Evolutionary conservation across 306 rosid species (phyloP).

Genomic region (barrel medic (Medicago truncatula)): MtrunA17r5.0-ANR NC_053043.1:34312001-34312500

Average conservation of each 20-base stretch:
- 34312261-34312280: conserved; percentile 8
- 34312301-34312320: conserved; percentile 17
- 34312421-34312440: too few species aligned
- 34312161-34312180: neutral
- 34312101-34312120: conserved; percentile 10
- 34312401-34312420: neutral
- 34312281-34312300: conserved; percentile 38
- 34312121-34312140: conserved; percentile 36
- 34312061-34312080: conserved; percentile 32
- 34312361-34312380: neutral
- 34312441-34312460: neutral
- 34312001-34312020: neutral
- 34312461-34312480: conserved; percentile 31
- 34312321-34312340: neutral
- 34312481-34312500: conserved; percentile 19
- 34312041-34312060: neutral
- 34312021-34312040: conserved; percentile 36
- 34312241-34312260: conserved; percentile 52
- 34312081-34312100: conserved; percentile 16
- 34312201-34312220: conserved; percentile 34
- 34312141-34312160: conserved; percentile 43
- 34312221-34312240: conserved; percentile 12
- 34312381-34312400: conserved; percentile 13
- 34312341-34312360: neutral
- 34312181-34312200: conserved; percentile 39